Percentiles rank a stretch among this genome's conserved stretches.
These are phyloP conservation scores for Diplodia seriata DNA, from an alignment of 2,329 filamentous ascomycete species.

Conservation along the genomic window DNA sequence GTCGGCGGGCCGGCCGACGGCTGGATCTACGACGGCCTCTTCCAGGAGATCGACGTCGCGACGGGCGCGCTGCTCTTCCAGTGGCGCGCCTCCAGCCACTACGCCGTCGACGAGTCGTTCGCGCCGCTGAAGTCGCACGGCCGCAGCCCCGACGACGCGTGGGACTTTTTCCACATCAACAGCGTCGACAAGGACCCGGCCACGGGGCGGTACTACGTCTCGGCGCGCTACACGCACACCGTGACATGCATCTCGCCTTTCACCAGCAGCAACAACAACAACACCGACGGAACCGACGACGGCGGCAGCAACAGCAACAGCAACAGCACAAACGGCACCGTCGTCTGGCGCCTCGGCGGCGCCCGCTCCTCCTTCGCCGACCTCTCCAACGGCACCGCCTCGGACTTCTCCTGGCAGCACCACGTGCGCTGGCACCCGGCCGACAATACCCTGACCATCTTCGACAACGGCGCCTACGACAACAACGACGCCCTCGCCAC, in stretches of 20 bases:
- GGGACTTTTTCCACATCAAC: conserved; percentile 52
- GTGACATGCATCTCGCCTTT: conserved; percentile 40
- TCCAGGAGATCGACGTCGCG: conserved; percentile 54
- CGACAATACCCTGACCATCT: conserved; percentile 47
- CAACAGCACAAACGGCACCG: conserved; percentile 44
- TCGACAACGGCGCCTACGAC: conserved; percentile 46
- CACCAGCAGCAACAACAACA: neutral
- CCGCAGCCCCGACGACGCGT: conserved; percentile 43
- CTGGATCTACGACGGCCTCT: conserved; percentile 53
- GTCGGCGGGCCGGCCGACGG: conserved; percentile 46
- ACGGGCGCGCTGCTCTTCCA: conserved; percentile 50
- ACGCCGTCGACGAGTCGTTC: conserved; percentile 42
- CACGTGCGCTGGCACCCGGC: conserved; percentile 53
- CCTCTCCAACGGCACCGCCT: conserved; percentile 51
- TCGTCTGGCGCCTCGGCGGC: conserved; percentile 62
- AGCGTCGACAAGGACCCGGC: conserved; percentile 46
- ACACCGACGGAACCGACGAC: no score
- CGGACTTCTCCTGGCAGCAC: conserved; percentile 60
- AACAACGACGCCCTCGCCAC: conserved; percentile 41
- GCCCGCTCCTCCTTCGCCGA: conserved; percentile 52
- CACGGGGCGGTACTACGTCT: conserved; percentile 39
- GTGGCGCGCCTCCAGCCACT: conserved; percentile 50
- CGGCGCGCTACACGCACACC: conserved; percentile 37
- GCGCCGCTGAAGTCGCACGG: conserved; percentile 40
- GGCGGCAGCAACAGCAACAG: no score